Conservation (phyloP, 805 yeast species). For the Ogataea angusta region DNA sequence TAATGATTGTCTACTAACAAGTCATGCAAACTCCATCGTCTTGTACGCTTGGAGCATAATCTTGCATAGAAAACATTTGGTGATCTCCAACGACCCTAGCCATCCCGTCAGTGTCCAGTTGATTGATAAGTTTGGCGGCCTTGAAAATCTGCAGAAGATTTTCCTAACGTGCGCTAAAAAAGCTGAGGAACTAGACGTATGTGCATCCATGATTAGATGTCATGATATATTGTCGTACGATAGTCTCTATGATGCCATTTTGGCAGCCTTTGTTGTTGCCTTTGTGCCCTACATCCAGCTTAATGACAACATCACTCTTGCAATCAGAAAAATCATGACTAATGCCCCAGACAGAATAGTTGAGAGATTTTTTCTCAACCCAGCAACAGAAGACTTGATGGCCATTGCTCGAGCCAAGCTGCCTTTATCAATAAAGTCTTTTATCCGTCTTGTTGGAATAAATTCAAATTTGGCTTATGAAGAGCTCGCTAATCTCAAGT, state of each 20-base stretch:
- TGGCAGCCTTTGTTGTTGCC: constrained; percentile 43
- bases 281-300: constrained; percentile 49
- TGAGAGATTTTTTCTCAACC: constrained; percentile 43
- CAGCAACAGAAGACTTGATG: constrained; percentile 42
- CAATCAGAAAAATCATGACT: constrained; percentile 40
- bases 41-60: constrained; percentile 67
- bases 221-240: constrained; percentile 47
- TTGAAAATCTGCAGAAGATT: constrained; percentile 22
- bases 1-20: constrained; percentile 23
- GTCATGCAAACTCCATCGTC: constrained; percentile 45
- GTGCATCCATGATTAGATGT: constrained; percentile 40
- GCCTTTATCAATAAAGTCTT: constrained; percentile 62
- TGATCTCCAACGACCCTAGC: constrained; percentile 35
- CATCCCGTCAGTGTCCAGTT: constrained; percentile 21
- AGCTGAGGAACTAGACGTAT: constrained; percentile 42
- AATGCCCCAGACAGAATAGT: constrained; percentile 44
- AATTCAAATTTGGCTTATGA: constrained; percentile 66
- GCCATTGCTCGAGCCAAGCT: constrained; percentile 67
- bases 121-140: constrained; percentile 16
- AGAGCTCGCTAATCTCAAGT: constrained; percentile 54
- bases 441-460: constrained; percentile 55
- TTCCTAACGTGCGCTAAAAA: constrained; percentile 38
- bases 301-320: constrained; percentile 41
- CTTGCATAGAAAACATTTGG: constrained; percentile 47
- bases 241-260: constrained; percentile 46